phyloP scores from a whole-genome alignment of 2,329 filamentous ascomycete species.

The Aschersonia sp. region DNA sequence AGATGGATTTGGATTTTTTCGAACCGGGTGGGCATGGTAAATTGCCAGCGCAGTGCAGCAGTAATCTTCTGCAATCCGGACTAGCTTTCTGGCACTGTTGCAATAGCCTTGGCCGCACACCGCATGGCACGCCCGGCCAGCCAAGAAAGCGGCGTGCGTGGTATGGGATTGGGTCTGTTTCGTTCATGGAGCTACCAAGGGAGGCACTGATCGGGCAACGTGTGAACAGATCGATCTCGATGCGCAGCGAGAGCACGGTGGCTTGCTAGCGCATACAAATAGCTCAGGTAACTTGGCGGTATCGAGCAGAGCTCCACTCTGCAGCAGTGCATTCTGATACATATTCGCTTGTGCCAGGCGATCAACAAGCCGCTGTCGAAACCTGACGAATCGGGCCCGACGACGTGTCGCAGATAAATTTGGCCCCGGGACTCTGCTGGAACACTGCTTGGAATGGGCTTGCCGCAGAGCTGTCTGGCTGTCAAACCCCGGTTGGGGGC shows the following conservation, averaged over 20 bases:
- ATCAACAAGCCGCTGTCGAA: not conserved
- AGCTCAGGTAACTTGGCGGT: constrained; percentile 1
- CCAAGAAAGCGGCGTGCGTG: not conserved
- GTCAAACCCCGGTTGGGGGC: not conserved
- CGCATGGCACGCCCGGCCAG: too few species aligned
- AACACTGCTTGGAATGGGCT: not conserved
- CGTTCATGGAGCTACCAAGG: not conserved
- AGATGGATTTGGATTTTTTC: not conserved
- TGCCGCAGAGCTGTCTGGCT: not conserved
- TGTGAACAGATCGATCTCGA: constrained; percentile 5
- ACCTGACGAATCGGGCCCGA: not conserved
- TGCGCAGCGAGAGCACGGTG: constrained; percentile 1
- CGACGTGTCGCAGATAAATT: not conserved
- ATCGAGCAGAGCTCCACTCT: not conserved
- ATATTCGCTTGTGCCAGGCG: not conserved
- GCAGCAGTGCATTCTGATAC: not conserved
- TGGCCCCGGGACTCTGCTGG: not conserved
- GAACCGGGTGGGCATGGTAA: not conserved
- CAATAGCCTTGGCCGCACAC: too few species aligned
- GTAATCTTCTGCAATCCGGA: not conserved
- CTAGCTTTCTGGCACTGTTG: too few species aligned
- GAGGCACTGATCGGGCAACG: constrained; percentile 3
- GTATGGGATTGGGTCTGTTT: not conserved
- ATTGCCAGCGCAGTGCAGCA: not conserved
- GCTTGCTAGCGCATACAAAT: constrained; percentile 2